These are phyloP conservation scores for Leucocoprinus sp. DNA, from an alignment of 768 basidiomycete genomes.

Conservation along the genomic window DNA sequence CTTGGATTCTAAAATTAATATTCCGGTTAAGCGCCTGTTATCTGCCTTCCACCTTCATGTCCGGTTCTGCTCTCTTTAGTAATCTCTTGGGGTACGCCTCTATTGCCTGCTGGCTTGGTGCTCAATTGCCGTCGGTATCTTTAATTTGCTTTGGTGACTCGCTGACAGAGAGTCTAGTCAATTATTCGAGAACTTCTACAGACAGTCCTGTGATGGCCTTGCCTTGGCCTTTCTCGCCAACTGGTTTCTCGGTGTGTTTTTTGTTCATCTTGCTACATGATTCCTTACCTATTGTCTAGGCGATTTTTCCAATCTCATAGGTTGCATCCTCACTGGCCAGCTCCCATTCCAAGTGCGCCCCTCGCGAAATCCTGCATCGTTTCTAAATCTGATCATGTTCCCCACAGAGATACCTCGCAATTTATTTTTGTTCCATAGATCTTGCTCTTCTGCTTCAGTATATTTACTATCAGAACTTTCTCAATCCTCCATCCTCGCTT, in stretches of 20 bases:
- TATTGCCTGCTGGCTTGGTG: slow-evolving; percentile 75
- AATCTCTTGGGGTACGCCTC: slow-evolving; percentile 63
- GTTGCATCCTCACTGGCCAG: slow-evolving; percentile 86
- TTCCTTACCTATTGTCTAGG: slow-evolving; percentile 34
- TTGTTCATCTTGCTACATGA: neutral
- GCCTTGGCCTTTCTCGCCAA: slow-evolving; percentile 89
- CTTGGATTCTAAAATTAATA: no score
- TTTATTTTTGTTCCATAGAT: slow-evolving; percentile 86
- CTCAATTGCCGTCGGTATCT: slow-evolving; percentile 76
- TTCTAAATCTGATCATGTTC: slow-evolving; percentile 7
- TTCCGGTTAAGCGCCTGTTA: no score
- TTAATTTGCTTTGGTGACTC: slow-evolving; percentile 3
- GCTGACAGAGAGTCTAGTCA: slow-evolving; percentile 42
- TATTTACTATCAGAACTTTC: slow-evolving; percentile 55
- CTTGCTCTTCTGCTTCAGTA: slow-evolving; percentile 69
- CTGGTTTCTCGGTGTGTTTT: slow-evolving; percentile 76
- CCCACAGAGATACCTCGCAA: slow-evolving; percentile 82
- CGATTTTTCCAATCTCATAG: slow-evolving; percentile 88
- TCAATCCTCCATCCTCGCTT: slow-evolving; percentile 24
- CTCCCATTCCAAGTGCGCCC: slow-evolving; percentile 83
- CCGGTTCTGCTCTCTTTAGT: slow-evolving; percentile 29
- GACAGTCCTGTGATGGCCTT: slow-evolving; percentile 81
- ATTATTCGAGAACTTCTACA: slow-evolving; percentile 67
- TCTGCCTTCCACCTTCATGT: slow-evolving; percentile 15
- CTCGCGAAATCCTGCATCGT: neutral